Evolutionary conservation across 805 yeast genomes (phyloP), one percentile per base, ranked within the genome.

Genomic region (Cyberlindnera mycetangii): DNA sequence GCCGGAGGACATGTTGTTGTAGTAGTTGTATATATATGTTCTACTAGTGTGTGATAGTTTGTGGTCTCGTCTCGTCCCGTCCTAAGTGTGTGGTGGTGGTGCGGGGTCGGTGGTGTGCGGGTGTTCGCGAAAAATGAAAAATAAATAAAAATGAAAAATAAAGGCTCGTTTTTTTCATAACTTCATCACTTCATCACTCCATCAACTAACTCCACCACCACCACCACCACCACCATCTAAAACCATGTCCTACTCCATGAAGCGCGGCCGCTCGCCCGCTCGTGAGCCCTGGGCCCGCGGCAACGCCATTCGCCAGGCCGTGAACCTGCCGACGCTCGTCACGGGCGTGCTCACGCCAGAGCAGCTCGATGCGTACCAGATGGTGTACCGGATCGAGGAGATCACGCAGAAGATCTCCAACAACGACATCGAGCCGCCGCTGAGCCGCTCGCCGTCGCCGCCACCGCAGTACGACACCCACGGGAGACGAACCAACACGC

Each of bases 401-500:
- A 81, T 92, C 44, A 75, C 89, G 1, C 72, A 75, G 27, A 69
- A 77, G 46, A 64, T 92, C 32, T 63, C 74, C 14, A 64, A 75
- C n/a, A 67, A 76, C 42, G 75, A 74, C 30, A 66, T 76, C 14
- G 60, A 65, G 0, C 83, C 83, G 1, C 73, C 77, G 0, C 68
- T 66, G 42, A 71, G 67, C 52, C 72, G 75, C 30, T 87, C 95
- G 2, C 89, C 90, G 0, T 87, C 96, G 2, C 98, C 98, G 0
- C 89, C 97, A 2, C 99, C 99, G 1, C 78, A 77, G 45, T 93
- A 93, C 64, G 98, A 93, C 65, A 64, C 72, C 24, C 65, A 69
- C 18, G 99, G 99, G 36, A 83, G 80, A 60, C 81, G 98, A 58
- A 80, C 79, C 9, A 93, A 93, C 61, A 89, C 98, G 0, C 69